Evolutionary conservation across 1,284 basidiomycete genomes (phyloP), one percentile per base, ranked within the genome.

Genomic region (Wallemia ichthyophaga): DNA sequence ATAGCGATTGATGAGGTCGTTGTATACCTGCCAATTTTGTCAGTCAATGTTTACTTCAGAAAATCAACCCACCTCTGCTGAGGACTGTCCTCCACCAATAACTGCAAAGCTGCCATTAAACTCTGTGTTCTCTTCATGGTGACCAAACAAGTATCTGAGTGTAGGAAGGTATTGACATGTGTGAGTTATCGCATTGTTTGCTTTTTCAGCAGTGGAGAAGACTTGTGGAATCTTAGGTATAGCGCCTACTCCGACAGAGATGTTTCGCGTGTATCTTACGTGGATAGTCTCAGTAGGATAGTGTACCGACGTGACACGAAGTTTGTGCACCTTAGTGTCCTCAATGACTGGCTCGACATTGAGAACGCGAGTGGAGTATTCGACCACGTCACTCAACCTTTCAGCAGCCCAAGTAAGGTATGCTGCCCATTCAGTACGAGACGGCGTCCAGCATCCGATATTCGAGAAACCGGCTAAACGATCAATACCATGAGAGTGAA

Each of bases 331-430:
- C 37, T 11, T 48, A 5, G 7, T 21, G n/a, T 21, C n/a, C n/a
- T 48, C n/a, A 5, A 17, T 21, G 13, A 48, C n/a, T 11, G 61
- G 48, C 63, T 57, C 27, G 56, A 56, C 24, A 62, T 32, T 23
- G 58, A 56, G n/a, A 61, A 62, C 33, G 61, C 61, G 19, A 58
- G 60, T 60, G 54, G 53, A 60, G 25, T 58, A 63, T 31, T 61
- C 48, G 58, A 62, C 61, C 53, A 61, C 56, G 60, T 64, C 58
- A 33, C 56, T 65, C 67, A 56, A 71, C 70, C 55, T 68, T 66
- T 56, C 65, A 1, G 77, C 75, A 9, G 73, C 74, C 76, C 77
- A 78, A 13, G 72, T 65, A 31, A 79, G 71, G 65, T 79, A 79
- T 64, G 78, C 76, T 3, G 75, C 71, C 62, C 74, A 78, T 62